Conservation (phyloP, 108 stramenopile genomes). For the Chaetoceros muelleri region DNA sequence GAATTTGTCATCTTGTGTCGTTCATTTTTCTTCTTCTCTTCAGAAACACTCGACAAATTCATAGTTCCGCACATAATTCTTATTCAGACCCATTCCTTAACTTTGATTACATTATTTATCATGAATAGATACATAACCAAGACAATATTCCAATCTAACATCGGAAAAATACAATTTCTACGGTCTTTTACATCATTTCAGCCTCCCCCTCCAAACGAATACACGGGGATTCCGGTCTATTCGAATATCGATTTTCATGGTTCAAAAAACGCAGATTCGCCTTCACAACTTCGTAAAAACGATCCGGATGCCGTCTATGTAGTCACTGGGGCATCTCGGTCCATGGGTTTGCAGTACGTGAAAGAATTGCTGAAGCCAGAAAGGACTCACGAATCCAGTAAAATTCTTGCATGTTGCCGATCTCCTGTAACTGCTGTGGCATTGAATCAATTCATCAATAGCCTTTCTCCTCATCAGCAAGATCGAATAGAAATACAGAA, state of each 20-base stretch:
- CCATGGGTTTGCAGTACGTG: constrained; percentile 30
- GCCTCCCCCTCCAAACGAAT: constrained; percentile 20
- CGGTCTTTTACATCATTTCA: too few relatives aligned
- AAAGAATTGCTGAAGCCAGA: too few relatives aligned
- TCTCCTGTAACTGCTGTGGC: constrained; percentile 18
- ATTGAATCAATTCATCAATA: constrained; percentile 13
- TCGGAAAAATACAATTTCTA: too few relatives aligned
- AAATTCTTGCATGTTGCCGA: constrained; percentile 22
- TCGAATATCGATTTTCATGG: constrained; percentile 9
- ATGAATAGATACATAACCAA: too few relatives aligned
- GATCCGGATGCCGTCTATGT: constrained; percentile 29
- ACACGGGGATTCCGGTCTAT: constrained; percentile 22
- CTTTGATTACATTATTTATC: too few relatives aligned
- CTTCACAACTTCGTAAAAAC: constrained; percentile 18
- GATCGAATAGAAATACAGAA: constrained; percentile 10
- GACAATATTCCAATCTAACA: too few relatives aligned
- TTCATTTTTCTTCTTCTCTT: too few relatives aligned
- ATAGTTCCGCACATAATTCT: too few relatives aligned
- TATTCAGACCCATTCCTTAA: too few relatives aligned
- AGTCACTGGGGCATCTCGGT: constrained; percentile 24
- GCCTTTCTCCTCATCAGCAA: constrained; percentile 7
- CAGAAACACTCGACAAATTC: too few relatives aligned
- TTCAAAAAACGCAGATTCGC: neutral
- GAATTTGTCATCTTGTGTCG: too few relatives aligned
- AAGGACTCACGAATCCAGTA: constrained; percentile 17